A percentile compares a stretch with the other conserved stretches of the same genome.
phyloP scores from a whole-genome alignment of 1,139 yeast genomes.

The Candida freyschussii region DNA sequence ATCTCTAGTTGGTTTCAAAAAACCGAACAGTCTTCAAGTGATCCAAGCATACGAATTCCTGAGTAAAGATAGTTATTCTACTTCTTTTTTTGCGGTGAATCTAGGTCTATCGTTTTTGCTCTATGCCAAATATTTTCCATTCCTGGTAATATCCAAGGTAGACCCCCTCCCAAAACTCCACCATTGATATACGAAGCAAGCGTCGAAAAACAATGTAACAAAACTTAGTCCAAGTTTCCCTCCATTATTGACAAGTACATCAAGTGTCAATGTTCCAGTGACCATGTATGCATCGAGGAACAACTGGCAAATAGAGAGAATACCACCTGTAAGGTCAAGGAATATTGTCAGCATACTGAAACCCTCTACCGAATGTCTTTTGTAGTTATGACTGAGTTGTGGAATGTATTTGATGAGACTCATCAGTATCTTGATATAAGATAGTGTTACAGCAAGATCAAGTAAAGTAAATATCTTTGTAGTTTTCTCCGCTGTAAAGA shows the following conservation, averaged over 20 bases:
- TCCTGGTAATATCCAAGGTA: too few species aligned
- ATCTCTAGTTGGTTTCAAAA: too few species aligned
- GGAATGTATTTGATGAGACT: slow-evolving; percentile 59
- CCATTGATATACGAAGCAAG: slow-evolving; percentile 29
- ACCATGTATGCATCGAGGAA: slow-evolving; percentile 26
- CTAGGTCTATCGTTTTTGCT: too few species aligned
- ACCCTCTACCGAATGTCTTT: slow-evolving; percentile 52
- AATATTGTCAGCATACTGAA: slow-evolving; percentile 48
- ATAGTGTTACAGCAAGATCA: slow-evolving; percentile 39
- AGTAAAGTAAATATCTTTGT: slow-evolving; percentile 20
- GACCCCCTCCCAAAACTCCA: slow-evolving; percentile 12
- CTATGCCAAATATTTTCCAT: too few species aligned
- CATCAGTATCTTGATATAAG: slow-evolving; percentile 49
- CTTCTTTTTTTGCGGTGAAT: too few species aligned
- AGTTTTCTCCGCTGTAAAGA: neutral
- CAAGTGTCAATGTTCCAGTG: slow-evolving; percentile 16
- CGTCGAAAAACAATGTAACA: slow-evolving; percentile 33
- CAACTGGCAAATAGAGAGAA: slow-evolving; percentile 46
- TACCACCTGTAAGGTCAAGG: slow-evolving; percentile 52
- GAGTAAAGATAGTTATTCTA: too few species aligned
- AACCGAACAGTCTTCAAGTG: too few species aligned
- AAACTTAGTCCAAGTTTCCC: slow-evolving; percentile 35
- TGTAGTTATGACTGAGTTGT: slow-evolving; percentile 49
- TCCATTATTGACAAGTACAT: slow-evolving; percentile 25
- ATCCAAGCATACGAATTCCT: too few species aligned